phyloP scores from a whole-genome alignment of 148 eudicot genomes.

The Camellia sinensis region DNA sequence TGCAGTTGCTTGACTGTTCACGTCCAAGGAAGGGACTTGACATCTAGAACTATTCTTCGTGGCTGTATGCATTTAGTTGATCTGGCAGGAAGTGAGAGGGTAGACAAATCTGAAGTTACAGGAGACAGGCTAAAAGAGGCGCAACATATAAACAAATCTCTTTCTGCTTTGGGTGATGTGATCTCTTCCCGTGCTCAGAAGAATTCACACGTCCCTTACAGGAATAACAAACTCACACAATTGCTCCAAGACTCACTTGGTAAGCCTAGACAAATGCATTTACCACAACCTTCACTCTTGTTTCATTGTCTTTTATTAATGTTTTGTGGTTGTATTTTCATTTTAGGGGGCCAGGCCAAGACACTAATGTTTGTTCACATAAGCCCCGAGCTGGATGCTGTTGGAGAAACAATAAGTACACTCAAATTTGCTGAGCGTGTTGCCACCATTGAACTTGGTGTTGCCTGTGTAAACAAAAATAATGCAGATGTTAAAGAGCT shows the following conservation, averaged over 20 bases:
- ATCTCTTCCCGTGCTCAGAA: slow-evolving; percentile 91
- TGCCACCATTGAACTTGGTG: slow-evolving; percentile 95
- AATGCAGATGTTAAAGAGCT: slow-evolving; percentile 84
- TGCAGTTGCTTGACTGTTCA: slow-evolving; percentile 97
- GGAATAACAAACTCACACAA: slow-evolving; percentile 95
- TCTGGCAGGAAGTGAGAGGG: slow-evolving; percentile 98
- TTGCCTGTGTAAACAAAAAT: slow-evolving; percentile 86
- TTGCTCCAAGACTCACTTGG: slow-evolving; percentile 96
- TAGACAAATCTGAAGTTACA: slow-evolving; percentile 94
- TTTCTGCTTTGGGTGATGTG: slow-evolving; percentile 97
- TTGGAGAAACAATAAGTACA: slow-evolving; percentile 92
- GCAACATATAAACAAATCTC: slow-evolving; percentile 89
- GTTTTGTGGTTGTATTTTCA: slow-evolving; percentile 14
- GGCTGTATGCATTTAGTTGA: slow-evolving; percentile 99
- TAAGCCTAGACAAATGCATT: slow-evolving; percentile 27
- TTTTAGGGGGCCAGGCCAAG: slow-evolving; percentile 93
- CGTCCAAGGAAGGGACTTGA: slow-evolving; percentile 92
- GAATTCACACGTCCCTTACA: slow-evolving; percentile 87
- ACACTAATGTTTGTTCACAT: slow-evolving; percentile 99
- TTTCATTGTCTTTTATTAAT: not conserved
- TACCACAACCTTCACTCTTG: not conserved
- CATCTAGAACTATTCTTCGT: slow-evolving; percentile 73
- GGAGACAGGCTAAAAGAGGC: slow-evolving; percentile 98
- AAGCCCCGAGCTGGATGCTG: slow-evolving; percentile 89
- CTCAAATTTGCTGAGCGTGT: slow-evolving; percentile 98